A percentile compares a stretch with the other conserved stretches of the same genome.
phyloP scores from a whole-genome alignment of 2,329 filamentous ascomycete species.

The Ceratocystis cubensis region DNA sequence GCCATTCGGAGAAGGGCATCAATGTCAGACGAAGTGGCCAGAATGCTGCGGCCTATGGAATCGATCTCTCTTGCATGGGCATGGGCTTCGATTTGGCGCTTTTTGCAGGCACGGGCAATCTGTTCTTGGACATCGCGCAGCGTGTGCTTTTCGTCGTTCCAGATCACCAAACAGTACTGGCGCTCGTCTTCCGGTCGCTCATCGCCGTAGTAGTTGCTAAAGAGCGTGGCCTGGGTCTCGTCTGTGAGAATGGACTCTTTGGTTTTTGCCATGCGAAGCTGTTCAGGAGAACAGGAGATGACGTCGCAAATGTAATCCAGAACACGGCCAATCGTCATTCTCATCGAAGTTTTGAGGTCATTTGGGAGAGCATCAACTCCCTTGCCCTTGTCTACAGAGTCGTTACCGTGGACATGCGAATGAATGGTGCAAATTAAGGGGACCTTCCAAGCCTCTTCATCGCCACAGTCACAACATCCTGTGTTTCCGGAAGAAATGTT shows the following conservation, averaged over 20 bases:
- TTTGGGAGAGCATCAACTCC: conserved; percentile 44
- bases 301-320: conserved; percentile 97
- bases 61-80: conserved; percentile 78
- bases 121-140: conserved; percentile 82
- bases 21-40: conserved; percentile 64
- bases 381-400: not conserved
- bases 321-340: conserved; percentile 71
- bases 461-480: conserved; percentile 94
- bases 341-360: conserved; percentile 64
- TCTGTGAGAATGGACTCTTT: conserved; percentile 68
- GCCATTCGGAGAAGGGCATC: conserved; percentile 63
- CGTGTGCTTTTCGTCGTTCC: conserved; percentile 99
- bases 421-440: conserved; percentile 92
- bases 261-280: conserved; percentile 75
- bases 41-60: conserved; percentile 70
- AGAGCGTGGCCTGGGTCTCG: conserved; percentile 61
- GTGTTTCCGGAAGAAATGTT: conserved; percentile 80
- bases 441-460: conserved; percentile 82
- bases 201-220: conserved; percentile 38
- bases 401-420: conserved; percentile 42
- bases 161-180: conserved; percentile 76
- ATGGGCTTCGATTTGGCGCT: conserved; percentile 54
- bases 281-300: conserved; percentile 93
- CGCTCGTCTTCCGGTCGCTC: conserved; percentile 27
- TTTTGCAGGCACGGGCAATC: conserved; percentile 75